phyloP scores from a whole-genome alignment of 306 rosid species.

The Spatholobus suberectus region DNA sequence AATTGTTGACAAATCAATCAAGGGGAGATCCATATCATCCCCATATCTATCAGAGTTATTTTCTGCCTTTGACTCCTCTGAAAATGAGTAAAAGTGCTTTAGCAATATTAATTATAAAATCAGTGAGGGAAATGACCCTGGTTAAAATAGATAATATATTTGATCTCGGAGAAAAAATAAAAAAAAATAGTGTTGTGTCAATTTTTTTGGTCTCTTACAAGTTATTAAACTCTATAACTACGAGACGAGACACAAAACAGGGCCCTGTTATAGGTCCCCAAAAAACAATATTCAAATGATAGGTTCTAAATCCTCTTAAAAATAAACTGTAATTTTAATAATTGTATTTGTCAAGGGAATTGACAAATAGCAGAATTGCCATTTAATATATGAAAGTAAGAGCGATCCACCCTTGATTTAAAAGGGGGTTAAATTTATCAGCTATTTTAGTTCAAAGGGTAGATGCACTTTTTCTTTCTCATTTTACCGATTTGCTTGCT shows the following conservation, averaged over 20 bases:
- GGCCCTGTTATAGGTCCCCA: too few species aligned
- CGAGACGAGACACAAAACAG: not conserved
- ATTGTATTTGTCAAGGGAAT: not conserved
- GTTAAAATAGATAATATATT: too few species aligned
- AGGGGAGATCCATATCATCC: not conserved
- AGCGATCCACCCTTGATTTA: not conserved
- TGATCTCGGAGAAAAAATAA: not conserved
- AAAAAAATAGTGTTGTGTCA: not conserved
- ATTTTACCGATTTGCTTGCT: not conserved
- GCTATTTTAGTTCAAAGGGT: not conserved
- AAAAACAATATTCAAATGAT: not conserved
- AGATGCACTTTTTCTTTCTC: not conserved
- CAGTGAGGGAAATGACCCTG: not conserved
- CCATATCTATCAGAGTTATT: not conserved
- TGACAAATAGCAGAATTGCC: not conserved
- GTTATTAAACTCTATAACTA: not conserved
- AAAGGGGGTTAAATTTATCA: not conserved
- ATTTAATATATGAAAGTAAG: not conserved
- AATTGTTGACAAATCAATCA: not conserved
- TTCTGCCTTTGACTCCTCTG: not conserved
- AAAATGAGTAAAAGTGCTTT: not conserved
- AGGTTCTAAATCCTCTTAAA: too few species aligned
- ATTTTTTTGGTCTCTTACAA: not conserved
- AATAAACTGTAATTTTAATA: too few species aligned
- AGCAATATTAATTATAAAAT: not conserved